Evolutionary conservation across 1,284 basidiomycete genomes (phyloP), one percentile per base, ranked within the genome.

Genomic region (Cutaneotrichosporon sp.): DNA sequence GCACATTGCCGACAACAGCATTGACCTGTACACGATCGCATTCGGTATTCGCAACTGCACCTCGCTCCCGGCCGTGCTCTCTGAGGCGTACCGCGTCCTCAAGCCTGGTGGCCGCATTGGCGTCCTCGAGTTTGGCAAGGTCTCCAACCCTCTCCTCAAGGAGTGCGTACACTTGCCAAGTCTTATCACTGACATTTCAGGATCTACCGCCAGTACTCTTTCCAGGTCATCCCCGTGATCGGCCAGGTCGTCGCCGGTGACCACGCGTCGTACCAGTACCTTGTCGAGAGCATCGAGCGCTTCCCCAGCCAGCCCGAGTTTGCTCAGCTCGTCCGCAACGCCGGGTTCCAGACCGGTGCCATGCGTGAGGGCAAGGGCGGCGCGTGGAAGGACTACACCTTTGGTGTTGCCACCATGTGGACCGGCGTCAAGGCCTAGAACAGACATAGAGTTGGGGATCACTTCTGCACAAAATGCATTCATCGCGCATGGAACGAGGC

Each of bases 31-130:
- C 78, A 99, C 96, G 20, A 97, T 99, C 69, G 92, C 96, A 0
- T 99, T 99, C 70, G 94, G 96, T 33, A 98, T 98, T 63, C 83
- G 96, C 48, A 99, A 99, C 73, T 96, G 90, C 79, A 99, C 96
- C 9, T 90, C 90, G 51, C 83, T 97, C 59, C 86, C 89, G 10
- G 84, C 84, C 21, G 96, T 93, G 15, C 79, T 99, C 40, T 80
- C 81, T 56, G 92, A 97, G 73, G 96, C 96, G 4, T 80, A 96
- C 73, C 84, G 96, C 17, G 92, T 98, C 12, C 81, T 99, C 49
- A 97, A 96, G 75, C 94, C 94, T 0, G 96, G 96, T 61, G 96
- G 92, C 50, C 88, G 84, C 5, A 96, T 99, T 73, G 89, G 90
- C 17, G 96, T 92, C 68, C 81, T 99, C 52, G 96, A 99, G 75